Evolutionary conservation across 352 stramenopile genomes (phyloP).

Genomic region (Phytophthora fragariae): DNA sequence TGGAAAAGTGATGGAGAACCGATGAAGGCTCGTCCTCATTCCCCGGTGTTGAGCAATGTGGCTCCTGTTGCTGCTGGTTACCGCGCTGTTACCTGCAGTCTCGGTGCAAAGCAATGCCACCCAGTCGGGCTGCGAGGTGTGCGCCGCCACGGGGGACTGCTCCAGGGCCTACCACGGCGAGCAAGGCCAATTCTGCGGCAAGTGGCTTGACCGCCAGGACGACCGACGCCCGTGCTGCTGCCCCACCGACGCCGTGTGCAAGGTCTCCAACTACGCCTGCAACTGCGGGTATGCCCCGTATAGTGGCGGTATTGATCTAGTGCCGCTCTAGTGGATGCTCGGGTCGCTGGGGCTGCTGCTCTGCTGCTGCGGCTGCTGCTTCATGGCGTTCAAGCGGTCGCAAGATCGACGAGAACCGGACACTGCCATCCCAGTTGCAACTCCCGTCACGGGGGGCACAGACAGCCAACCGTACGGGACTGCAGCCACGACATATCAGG

Average conservation of each 20-base stretch:
- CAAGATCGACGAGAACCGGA: conserved; percentile 2
- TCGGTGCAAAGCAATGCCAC: conserved; percentile 22
- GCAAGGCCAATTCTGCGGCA: conserved; percentile 57
- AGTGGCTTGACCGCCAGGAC: conserved; percentile 60
- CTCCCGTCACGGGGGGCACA: conserved; percentile 14
- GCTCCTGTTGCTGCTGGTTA: neutral
- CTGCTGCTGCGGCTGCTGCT: conserved; percentile 41
- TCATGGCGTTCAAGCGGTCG: conserved; percentile 26
- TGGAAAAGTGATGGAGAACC: neutral
- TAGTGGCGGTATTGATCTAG: conserved; percentile 21
- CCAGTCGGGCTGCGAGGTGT: conserved; percentile 56
- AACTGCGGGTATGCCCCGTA: conserved; percentile 43
- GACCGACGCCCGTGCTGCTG: conserved; percentile 59
- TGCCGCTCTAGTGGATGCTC: conserved; percentile 61
- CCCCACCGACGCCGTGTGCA: conserved; percentile 48
- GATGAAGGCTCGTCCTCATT: neutral
- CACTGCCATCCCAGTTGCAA: conserved; percentile 28
- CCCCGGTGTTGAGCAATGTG: neutral
- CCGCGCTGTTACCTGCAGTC: conserved; percentile 6
- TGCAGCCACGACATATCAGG: conserved; percentile 22
- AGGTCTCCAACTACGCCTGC: conserved; percentile 59
- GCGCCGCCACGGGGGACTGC: conserved; percentile 53
- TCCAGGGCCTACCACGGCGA: conserved; percentile 41
- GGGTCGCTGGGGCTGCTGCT: conserved; percentile 33
- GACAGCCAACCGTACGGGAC: conserved; percentile 16